Evolutionary conservation across 345 rosid genomes (phyloP).

Genomic region (Acer yangbiense): DNA sequence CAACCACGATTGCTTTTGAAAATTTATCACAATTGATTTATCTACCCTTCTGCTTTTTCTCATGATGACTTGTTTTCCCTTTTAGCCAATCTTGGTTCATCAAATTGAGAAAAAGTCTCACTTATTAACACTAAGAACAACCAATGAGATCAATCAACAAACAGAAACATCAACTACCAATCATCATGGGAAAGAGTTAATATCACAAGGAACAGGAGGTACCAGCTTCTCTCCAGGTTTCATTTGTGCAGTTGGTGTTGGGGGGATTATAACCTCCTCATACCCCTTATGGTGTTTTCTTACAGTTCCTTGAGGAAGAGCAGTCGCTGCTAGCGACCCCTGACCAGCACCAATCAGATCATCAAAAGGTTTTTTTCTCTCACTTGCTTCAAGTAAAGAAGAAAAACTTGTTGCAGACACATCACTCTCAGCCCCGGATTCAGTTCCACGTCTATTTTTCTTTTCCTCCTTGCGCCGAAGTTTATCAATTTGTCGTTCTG

Average conservation of each 20-base stretch:
- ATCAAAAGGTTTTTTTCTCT: slow-evolving; percentile 67
- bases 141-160: not conserved
- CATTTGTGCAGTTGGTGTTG: slow-evolving; percentile 88
- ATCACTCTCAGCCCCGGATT: slow-evolving; percentile 64
- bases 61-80: not conserved
- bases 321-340: slow-evolving; percentile 53
- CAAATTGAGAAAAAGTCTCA: not conserved
- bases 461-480: slow-evolving; percentile 97
- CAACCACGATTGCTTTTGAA: not conserved
- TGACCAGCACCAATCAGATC: slow-evolving; percentile 73
- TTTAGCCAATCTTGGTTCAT: not conserved
- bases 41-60: not conserved
- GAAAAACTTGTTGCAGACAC: slow-evolving; percentile 74
- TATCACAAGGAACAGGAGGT: slow-evolving; percentile 24
- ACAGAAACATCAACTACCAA: slow-evolving; percentile 9
- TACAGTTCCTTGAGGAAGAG: slow-evolving; percentile 92
- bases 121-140: not conserved
- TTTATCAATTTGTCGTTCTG: slow-evolving; percentile 87
- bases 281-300: slow-evolving; percentile 89
- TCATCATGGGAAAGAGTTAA: not conserved
- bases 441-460: slow-evolving; percentile 73
- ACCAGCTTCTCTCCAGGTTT: slow-evolving; percentile 97
- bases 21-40: not conserved
- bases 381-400: slow-evolving; percentile 88
- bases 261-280: slow-evolving; percentile 92